Conservation (phyloP, 257 asterid genomes). For the Fraxinus quadrangulata region DNA sequence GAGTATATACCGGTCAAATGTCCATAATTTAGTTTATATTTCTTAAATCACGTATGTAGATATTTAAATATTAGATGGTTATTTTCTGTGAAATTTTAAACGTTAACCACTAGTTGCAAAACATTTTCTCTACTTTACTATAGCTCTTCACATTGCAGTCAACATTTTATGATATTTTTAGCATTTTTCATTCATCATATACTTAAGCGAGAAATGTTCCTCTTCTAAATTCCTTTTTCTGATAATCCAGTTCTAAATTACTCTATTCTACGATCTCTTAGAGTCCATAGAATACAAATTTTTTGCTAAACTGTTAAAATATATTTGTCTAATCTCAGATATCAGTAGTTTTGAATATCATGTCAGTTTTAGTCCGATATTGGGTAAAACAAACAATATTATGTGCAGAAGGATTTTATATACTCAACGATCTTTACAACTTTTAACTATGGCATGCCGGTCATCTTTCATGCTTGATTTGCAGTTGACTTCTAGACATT, state of each 20-base stretch:
- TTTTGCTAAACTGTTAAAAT: constrained; percentile 4
- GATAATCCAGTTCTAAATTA: not conserved
- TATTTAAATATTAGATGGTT: not conserved
- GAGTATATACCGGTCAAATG: constrained; percentile 32
- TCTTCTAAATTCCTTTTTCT: not conserved
- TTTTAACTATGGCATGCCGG: constrained; percentile 11
- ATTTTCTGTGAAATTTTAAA: constrained; percentile 8
- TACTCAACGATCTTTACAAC: constrained; percentile 21
- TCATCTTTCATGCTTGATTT: constrained; percentile 15
- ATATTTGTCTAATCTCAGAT: constrained; percentile 8
- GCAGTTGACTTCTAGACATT: constrained; percentile 5
- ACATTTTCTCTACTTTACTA: constrained; percentile 11
- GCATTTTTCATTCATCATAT: constrained; percentile 7
- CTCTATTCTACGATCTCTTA: constrained; percentile 11
- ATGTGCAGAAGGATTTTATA: constrained; percentile 4
- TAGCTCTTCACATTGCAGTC: constrained; percentile 10
- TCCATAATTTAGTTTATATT: constrained; percentile 10
- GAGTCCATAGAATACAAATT: constrained; percentile 1
- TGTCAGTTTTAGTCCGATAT: not conserved
- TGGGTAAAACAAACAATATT: constrained; percentile 1
- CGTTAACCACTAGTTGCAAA: not conserved
- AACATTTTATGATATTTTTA: constrained; percentile 4
- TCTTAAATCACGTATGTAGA: not conserved
- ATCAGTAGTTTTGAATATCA: constrained; percentile 12
- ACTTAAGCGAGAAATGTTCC: constrained; percentile 1